Base-by-base conservation (phyloP, 495 filamentous ascomycete species). In the Jackrogersella multiformis region DNA sequence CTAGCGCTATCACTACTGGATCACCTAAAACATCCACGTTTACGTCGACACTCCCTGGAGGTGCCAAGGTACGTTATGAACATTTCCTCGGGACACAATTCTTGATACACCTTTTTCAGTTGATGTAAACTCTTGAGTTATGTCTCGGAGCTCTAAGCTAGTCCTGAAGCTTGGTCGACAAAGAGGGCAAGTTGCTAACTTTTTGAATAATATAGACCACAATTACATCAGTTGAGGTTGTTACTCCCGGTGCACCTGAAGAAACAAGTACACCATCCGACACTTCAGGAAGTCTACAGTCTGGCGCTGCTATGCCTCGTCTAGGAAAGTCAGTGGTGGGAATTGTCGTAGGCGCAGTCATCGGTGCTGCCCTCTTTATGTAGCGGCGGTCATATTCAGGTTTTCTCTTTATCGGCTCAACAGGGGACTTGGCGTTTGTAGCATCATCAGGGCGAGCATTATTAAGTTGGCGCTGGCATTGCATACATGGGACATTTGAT, bases 41-140 rank as follows among this genome's bases (percentile, higher is more conserved):
- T 39, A 80, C 76, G 8, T 76, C 72, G 8, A 82, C 79, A 0
- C 67, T 74, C 8, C 68, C 76, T 6, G 73, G 76, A 59, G 81
- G 81, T 10, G 74, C 53, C 5, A 72, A 76, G 59, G 67, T 62
- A 66, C 9, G 67, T 62, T 20, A 16, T 42, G 26, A n/a, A n/a
- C n/a, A n/a, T n/a, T n/a, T n/a, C n/a, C 53, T 77, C 2, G 13
- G 0, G n/a, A 3, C 24, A n/a, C 7, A 18, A 52, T 20, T 20
- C 21, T n/a, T n/a, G n/a, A n/a, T 24, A 4, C 1, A 4, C 1
- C 18, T 45, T 23, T 36, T 36, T 13, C n/a, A n/a, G 5, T 9
- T 8, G 9, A 0, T 16, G 32, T 23, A 12, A 15, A 10, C 28
- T n/a, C 7, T 7, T 13, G 32, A 23, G n/a, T 13, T 18, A 2